phyloP scores from a whole-genome alignment of 2,329 filamentous ascomycete species.

The Fusarium nisikadoi region DNA sequence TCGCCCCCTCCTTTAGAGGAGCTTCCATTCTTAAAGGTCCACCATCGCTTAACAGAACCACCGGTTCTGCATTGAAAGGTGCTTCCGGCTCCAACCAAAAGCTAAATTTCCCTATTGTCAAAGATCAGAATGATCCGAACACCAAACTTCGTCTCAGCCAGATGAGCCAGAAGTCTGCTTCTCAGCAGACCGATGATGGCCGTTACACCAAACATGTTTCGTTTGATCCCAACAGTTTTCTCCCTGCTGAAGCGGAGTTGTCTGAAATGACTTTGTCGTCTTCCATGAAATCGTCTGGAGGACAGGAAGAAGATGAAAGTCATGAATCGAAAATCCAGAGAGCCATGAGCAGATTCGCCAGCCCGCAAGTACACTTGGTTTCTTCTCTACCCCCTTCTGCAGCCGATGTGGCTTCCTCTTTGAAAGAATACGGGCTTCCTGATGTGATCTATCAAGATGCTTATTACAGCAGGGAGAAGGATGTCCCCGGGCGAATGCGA shows the following conservation, averaged over 20 bases:
- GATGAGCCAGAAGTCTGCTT: slow-evolving; percentile 56
- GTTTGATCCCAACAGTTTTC: slow-evolving; percentile 31
- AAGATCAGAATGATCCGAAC: slow-evolving; percentile 74
- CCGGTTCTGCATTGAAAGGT: slow-evolving; percentile 5
- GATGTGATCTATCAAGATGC: slow-evolving; percentile 84
- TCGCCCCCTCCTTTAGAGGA: background rate
- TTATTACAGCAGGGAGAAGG: slow-evolving; percentile 84
- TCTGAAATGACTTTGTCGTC: slow-evolving; percentile 22
- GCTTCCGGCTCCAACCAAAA: slow-evolving; percentile 49
- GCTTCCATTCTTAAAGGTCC: slow-evolving; percentile 6
- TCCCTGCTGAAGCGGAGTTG: background rate
- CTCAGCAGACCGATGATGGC: slow-evolving; percentile 59
- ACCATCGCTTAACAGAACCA: background rate
- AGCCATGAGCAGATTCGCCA: slow-evolving; percentile 21
- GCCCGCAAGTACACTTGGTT: slow-evolving; percentile 36
- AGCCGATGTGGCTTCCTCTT: slow-evolving; percentile 31
- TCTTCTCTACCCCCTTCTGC: slow-evolving; percentile 45
- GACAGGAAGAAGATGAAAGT: slow-evolving; percentile 4
- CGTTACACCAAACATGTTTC: slow-evolving; percentile 39
- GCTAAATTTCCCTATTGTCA: slow-evolving; percentile 78
- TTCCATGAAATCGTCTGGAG: slow-evolving; percentile 25
- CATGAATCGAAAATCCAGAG: slow-evolving; percentile 24
- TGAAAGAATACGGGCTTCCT: slow-evolving; percentile 56
- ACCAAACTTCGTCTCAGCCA: slow-evolving; percentile 76
- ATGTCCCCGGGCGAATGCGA: slow-evolving; percentile 79